Base-by-base conservation (phyloP, 306 rosid species). In the Benincasa hispida region DNA sequence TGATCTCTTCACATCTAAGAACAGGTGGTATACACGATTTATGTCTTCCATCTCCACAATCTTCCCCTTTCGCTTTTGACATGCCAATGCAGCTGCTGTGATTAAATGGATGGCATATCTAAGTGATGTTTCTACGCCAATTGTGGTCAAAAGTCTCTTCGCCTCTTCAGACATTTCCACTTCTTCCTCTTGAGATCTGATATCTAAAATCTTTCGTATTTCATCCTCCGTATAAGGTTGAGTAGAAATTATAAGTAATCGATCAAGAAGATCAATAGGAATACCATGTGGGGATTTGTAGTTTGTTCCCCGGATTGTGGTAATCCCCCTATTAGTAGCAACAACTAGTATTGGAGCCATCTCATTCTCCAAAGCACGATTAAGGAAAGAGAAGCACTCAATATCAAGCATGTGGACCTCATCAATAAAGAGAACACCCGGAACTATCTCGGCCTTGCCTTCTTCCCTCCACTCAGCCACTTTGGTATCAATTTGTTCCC, bases 381-480 rank as follows among this genome's bases (percentile, higher is more conserved):
- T 92, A 15, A 94, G 90, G 76, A 89, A 92, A 37, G 98, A 94
- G 81, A 92, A 94, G 87, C 99, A 94, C 76, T 94, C 99, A 1
- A 94, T 92, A 85, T 94, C 98, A 74, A 94, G 98, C 96, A 94
- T 94, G 84, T 92, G 97, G 75, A 94, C 97, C 89, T 94, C 99
- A 22, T 94, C 97, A 12, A 94, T 94, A 83, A 94, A 94, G 76
- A 94, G 96, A 54, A 94, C 96, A 27, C 99, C 99, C 0, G 99
- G 99, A 37, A 94, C 93, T 55, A 94, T 92, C 82, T 94, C 99
- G 18, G 99, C 99, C 82, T 94, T 92, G 81, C 98, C 97, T 89
- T 94, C 99, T 81, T 94, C 98, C 76, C 91, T 90, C 99, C 99
- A 94, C 77, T 94, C 98, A 27, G 99, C 99, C 47, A 94, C 99